Evolutionary conservation across 192 early-diverging fungal genomes (phyloP).

Genomic region (Neocallimastix lanati): DNA sequence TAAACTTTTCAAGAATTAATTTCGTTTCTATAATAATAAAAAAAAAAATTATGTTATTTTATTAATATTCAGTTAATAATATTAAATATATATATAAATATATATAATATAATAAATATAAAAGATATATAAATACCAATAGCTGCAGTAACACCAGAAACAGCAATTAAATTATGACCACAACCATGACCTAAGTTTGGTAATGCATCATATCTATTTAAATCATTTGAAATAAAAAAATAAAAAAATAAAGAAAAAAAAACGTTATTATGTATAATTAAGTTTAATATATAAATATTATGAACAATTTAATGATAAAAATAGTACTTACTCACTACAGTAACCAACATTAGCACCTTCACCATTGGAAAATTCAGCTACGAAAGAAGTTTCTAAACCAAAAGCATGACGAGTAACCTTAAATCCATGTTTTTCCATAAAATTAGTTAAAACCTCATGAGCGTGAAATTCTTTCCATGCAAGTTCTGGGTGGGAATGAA

Average conservation of each 20-base stretch:
- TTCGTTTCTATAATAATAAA: not conserved
- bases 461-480: conserved; percentile 18
- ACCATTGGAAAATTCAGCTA: conserved; percentile 29
- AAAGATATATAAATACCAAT: too few species aligned
- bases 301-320: too few species aligned
- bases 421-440: conserved; percentile 45
- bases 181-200: conserved; percentile 47
- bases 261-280: too few species aligned
- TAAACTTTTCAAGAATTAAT: conserved; percentile 4
- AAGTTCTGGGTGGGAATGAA: conserved; percentile 14
- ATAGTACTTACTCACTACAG: conserved; percentile 10
- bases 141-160: conserved; percentile 41
- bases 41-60: not conserved
- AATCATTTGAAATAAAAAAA: conserved; percentile 27
- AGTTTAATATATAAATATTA: too few species aligned
- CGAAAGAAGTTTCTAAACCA: conserved; percentile 55
- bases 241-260: too few species aligned
- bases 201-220: conserved; percentile 48
- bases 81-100: too few species aligned
- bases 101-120: too few species aligned
- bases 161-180: conserved; percentile 58
- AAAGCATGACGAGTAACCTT: conserved; percentile 29
- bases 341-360: conserved; percentile 5
- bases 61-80: too few species aligned
- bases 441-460: conserved; percentile 37